Evolutionary conservation across 345 rosid genomes (phyloP), one percentile per base, ranked within the genome.

Genomic region (Dimocarpus longan): DNA sequence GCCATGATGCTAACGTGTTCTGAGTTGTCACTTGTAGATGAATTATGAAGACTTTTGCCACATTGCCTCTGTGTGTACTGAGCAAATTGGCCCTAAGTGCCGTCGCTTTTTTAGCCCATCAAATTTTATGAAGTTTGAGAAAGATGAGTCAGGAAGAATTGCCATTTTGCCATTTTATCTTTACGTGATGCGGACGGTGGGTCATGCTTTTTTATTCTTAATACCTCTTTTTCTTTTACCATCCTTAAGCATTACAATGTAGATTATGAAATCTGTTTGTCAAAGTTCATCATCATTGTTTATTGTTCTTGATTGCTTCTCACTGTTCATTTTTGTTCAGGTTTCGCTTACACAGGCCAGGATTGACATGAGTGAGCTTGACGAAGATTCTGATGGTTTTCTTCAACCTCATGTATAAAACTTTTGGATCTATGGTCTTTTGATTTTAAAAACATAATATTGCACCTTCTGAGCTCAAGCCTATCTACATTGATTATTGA

Each of bases 351-450:
- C 99, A 70, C 98, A 94, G 83, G 99, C 99, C 73, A 93, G 98
- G 86, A 96, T 96, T 75, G 98, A 94, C 80, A 96, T 94, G 99
- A 96, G 99, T 81, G 99, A 96, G 86, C 97, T 96, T 68, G 99
- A 94, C 63, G 98, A 96, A 82, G 99, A 94, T 82, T 94, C 98
- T 75, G 99, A 96, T 84, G 99, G 99, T 83, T 96, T 96, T 81
- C 98, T 96, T 82, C 98, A 91, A 75, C 79, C 93, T 85, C 86
- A 88, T 83, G 99, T 96, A 89, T 77, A 82, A 52, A 52, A 7
- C 68, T 42, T 71, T 8, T 69, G 72, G 73, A 21, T 64, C 32
- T 68, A 70, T 62, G 32, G 22, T 43, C 63, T 21, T 71, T 70
- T 76, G 15, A 42, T 13, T 48, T 71, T 83, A 62, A 56, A 65